Conservation (phyloP, 176 grass and related monocot species). For the Themeda triandra region DNA sequence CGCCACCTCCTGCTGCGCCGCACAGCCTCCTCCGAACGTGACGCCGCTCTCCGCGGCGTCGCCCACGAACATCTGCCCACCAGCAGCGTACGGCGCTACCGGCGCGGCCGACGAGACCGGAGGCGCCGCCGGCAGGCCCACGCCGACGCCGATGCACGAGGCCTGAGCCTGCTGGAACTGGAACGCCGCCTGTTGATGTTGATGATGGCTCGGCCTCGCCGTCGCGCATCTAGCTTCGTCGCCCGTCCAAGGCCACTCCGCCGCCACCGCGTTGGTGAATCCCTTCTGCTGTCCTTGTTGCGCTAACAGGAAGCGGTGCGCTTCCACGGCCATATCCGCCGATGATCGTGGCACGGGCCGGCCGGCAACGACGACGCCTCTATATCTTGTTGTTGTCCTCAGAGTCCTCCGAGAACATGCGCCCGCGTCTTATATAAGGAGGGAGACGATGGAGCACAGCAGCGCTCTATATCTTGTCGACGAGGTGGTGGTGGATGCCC, state of each 20-base stretch:
- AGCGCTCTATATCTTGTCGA: not conserved
- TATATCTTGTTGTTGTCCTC: not conserved
- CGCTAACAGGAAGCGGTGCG: slow-evolving; percentile 29
- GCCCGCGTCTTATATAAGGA: not conserved
- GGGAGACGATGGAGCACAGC: not conserved
- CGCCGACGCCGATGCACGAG: not conserved
- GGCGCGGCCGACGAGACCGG: not conserved
- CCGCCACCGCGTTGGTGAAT: not conserved
- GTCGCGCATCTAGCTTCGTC: not conserved
- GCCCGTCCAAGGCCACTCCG: not conserved
- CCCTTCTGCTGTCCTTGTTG: not conserved
- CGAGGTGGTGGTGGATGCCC: not conserved
- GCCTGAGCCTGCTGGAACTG: not conserved
- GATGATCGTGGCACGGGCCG: not conserved
- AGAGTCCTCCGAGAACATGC: not conserved
- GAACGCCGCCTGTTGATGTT: not conserved
- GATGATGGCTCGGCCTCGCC: not conserved
- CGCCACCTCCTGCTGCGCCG: not conserved
- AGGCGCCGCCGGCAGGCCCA: not conserved
- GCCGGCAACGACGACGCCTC: not conserved
- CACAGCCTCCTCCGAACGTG: slow-evolving; percentile 24
- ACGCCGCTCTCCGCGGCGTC: slow-evolving; percentile 40
- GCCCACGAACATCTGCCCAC: not conserved
- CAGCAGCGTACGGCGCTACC: slow-evolving; percentile 8
- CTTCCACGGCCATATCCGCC: slow-evolving; percentile 52